phyloP scores from a whole-genome alignment of 305 asterid genomes.

The Fraxinus albicans region DNA sequence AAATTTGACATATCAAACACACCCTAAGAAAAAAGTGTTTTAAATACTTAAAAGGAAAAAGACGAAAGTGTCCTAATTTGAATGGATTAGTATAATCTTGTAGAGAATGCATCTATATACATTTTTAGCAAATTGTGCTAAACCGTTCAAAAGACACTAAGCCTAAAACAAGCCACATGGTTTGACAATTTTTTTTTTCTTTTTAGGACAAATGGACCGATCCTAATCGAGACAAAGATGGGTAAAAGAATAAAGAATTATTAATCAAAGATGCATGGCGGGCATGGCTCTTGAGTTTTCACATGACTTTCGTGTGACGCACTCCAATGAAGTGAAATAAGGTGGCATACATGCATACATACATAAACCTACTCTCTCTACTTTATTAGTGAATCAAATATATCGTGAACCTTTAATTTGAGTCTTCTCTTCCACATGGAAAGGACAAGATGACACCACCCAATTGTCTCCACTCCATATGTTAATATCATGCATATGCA shows the following conservation, averaged over 20 bases:
- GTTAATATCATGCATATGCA: neutral
- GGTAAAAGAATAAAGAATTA: no score
- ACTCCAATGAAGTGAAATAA: neutral
- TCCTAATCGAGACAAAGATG: no score
- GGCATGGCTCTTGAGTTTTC: neutral
- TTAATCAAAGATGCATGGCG: no score
- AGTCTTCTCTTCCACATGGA: neutral
- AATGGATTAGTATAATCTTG: no score
- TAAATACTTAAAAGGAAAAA: neutral
- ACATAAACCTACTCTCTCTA: neutral
- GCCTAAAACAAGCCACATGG: neutral
- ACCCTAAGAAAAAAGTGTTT: neutral
- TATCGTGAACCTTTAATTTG: neutral
- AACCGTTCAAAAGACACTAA: neutral
- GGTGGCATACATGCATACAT: neutral
- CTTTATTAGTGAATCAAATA: no score
- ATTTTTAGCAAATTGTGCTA: no score
- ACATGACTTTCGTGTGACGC: neutral
- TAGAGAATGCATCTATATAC: no score
- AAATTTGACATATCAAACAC: no score
- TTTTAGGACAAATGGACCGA: neutral
- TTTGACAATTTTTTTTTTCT: neutral
- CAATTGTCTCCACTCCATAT: neutral
- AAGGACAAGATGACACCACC: neutral
- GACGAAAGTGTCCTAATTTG: neutral